Conservation (phyloP, 23 red algal genomes). For the Gracilaria caudata region DNA sequence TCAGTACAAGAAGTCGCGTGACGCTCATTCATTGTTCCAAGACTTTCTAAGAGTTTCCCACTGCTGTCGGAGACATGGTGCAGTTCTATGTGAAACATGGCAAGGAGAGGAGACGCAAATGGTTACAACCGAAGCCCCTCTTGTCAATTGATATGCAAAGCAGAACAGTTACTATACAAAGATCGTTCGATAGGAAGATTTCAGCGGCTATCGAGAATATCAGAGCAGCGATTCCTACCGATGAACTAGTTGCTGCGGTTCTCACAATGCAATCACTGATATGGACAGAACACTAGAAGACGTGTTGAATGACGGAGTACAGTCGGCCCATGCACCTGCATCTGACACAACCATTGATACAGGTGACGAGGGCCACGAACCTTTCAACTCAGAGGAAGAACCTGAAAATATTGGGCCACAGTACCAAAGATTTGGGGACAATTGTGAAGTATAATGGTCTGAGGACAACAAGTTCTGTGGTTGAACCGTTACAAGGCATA, state of each 20-base stretch:
- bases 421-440: not conserved
- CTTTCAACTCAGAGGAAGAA: not conserved
- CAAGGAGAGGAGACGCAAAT: slow-evolving; percentile 9
- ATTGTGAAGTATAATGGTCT: slow-evolving; percentile 21
- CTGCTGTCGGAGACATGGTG: slow-evolving; percentile 30
- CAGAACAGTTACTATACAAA: slow-evolving; percentile 11
- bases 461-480: not conserved
- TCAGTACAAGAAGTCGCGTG: too few species aligned
- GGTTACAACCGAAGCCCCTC: not conserved
- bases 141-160: slow-evolving; percentile 5
- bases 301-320: not conserved
- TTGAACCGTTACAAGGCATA: not conserved
- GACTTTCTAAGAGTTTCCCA: not conserved
- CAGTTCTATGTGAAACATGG: slow-evolving; percentile 24
- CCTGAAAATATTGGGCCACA: not conserved
- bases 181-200: not conserved
- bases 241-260: slow-evolving; percentile 22
- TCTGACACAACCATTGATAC: not conserved
- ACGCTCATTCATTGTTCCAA: slow-evolving; percentile 33
- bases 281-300: slow-evolving; percentile 9
- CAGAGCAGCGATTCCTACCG: not conserved
- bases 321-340: not conserved
- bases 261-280: slow-evolving; percentile 37
- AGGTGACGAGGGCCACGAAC: not conserved
- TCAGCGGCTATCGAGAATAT: slow-evolving; percentile 26